phyloP scores from a whole-genome alignment of 805 yeast genomes.

The Metschnikowia chrysomelidarum region DNA sequence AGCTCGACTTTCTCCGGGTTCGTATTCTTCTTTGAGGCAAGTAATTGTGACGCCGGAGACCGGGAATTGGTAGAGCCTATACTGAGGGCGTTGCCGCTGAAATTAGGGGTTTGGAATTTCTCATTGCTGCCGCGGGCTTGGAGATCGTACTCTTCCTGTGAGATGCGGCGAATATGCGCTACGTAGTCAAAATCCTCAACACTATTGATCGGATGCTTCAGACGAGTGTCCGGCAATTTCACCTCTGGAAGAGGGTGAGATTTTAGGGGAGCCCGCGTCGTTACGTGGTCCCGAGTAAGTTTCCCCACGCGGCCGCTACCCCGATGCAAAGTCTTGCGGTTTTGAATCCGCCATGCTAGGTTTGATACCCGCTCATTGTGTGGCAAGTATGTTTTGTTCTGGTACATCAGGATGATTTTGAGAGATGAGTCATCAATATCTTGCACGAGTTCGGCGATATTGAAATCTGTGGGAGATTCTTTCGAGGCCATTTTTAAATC shows the following conservation, averaged over 20 bases:
- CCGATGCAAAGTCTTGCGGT: conserved; percentile 27
- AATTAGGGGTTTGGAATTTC: too few species aligned
- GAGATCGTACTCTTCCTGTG: conserved; percentile 34
- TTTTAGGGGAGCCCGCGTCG: neutral
- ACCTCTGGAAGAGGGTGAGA: conserved; percentile 1
- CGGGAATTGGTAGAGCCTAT: too few species aligned
- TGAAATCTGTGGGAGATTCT: conserved; percentile 2
- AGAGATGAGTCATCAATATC: conserved; percentile 38
- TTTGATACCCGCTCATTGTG: conserved; percentile 42
- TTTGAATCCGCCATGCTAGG: conserved; percentile 47
- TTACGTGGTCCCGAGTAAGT: conserved; percentile 1
- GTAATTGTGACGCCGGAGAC: conserved; percentile 1
- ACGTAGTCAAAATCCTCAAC: conserved; percentile 45
- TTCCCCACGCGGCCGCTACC: conserved; percentile 6
- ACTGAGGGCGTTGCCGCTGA: too few species aligned
- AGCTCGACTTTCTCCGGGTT: neutral
- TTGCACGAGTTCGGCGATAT: conserved; percentile 23
- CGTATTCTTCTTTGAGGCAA: neutral
- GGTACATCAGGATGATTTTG: conserved; percentile 41
- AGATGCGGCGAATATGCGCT: conserved; percentile 42
- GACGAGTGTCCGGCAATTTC: too few species aligned
- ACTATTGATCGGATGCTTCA: too few species aligned
- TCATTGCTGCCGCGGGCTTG: conserved; percentile 4
- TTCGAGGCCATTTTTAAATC: conserved; percentile 9
- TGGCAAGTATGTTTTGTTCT: conserved; percentile 40